These are phyloP conservation scores for Entomortierella chlamydospora DNA, from an alignment of 192 early-diverging fungal species.

Conservation along the genomic window DNA sequence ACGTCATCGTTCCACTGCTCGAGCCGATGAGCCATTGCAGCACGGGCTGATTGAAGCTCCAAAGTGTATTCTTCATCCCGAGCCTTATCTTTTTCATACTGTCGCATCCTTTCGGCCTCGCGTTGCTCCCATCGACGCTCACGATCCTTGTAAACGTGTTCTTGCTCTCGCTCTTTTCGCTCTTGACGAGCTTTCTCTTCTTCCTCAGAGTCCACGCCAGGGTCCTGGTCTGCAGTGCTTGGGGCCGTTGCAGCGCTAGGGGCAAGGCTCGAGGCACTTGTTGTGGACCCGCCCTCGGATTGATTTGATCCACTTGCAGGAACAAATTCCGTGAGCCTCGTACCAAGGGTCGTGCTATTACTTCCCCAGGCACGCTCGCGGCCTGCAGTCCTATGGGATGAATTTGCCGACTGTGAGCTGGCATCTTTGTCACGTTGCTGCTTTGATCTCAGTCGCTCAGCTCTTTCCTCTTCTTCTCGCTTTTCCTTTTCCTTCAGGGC, in stretches of 20 bases:
- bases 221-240: slow-evolving; percentile 57
- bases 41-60: slow-evolving; percentile 36
- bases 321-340: slow-evolving; percentile 55
- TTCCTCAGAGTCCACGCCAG: slow-evolving; percentile 42
- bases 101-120: slow-evolving; percentile 60
- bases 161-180: slow-evolving; percentile 34
- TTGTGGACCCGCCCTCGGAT: slow-evolving; percentile 57
- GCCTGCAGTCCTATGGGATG: slow-evolving; percentile 29
- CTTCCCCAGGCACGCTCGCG: slow-evolving; percentile 29
- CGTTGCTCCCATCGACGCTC: slow-evolving; percentile 73
- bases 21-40: slow-evolving; percentile 56
- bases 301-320: slow-evolving; percentile 61
- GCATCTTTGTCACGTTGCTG: slow-evolving; percentile 47
- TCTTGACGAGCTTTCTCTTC: slow-evolving; percentile 45
- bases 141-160: slow-evolving; percentile 53
- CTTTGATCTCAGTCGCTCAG: slow-evolving; percentile 28
- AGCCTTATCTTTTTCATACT: slow-evolving; percentile 61
- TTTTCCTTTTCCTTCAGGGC: slow-evolving; percentile 66
- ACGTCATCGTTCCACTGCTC: slow-evolving; percentile 81
- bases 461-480: slow-evolving; percentile 61
- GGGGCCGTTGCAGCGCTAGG: slow-evolving; percentile 61
- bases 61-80: slow-evolving; percentile 57
- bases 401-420: slow-evolving; percentile 18
- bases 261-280: slow-evolving; percentile 36
- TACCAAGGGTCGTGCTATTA: background rate